Conservation (phyloP, 176 grass and related monocot genomes). For the Poa pratensis region DNA sequence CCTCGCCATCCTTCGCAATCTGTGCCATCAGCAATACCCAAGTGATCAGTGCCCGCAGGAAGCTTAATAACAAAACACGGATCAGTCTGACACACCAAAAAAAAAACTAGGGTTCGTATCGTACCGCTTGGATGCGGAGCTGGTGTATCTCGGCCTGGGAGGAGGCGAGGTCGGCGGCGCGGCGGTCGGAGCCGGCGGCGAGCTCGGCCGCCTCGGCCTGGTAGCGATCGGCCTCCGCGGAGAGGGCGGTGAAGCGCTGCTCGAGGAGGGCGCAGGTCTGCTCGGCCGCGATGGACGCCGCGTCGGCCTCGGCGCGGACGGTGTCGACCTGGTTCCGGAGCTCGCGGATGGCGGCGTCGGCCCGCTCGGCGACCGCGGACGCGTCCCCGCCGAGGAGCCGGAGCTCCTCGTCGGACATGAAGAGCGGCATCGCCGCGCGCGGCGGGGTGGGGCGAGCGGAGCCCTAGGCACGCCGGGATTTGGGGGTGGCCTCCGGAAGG, state of each 20-base stretch:
- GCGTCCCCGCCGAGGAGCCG: constrained; percentile 70
- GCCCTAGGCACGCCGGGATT: background rate
- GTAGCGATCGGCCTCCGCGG: constrained; percentile 64
- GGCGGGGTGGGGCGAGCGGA: background rate
- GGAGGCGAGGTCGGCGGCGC: constrained; percentile 62
- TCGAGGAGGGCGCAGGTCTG: constrained; percentile 91
- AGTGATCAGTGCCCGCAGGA: constrained; percentile 27
- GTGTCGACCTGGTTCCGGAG: constrained; percentile 86
- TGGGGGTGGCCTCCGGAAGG: constrained; percentile 30
- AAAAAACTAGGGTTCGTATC: constrained; percentile 49
- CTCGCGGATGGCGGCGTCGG: constrained; percentile 79
- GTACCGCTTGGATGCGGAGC: constrained; percentile 85
- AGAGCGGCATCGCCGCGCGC: constrained; percentile 71
- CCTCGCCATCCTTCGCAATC: constrained; percentile 88
- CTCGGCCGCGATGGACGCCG: constrained; percentile 79
- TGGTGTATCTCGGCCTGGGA: constrained; percentile 85
- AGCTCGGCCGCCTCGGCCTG: constrained; percentile 73
- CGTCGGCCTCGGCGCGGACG: constrained; percentile 77
- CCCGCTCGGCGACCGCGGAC: constrained; percentile 78
- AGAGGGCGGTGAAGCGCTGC: constrained; percentile 80
- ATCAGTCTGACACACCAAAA: background rate
- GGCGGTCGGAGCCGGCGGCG: constrained; percentile 59
- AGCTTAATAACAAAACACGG: constrained; percentile 16
- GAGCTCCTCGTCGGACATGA: constrained; percentile 96
- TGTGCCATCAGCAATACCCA: constrained; percentile 30